phyloP scores from a whole-genome alignment of 2,329 filamentous ascomycete genomes.

The Fusarium veterinarium region DNA sequence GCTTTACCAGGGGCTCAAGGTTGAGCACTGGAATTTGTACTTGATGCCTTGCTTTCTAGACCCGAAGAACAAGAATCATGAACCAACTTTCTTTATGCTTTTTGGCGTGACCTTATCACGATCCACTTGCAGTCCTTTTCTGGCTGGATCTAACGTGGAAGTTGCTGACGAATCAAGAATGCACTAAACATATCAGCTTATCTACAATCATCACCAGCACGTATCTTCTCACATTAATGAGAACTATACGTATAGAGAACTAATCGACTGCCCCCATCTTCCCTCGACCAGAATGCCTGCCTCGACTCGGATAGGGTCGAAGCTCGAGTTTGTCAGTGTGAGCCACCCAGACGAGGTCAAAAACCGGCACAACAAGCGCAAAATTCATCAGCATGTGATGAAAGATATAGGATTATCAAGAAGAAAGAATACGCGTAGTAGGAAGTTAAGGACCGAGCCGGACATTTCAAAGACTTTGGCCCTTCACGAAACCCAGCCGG shows the following conservation, averaged over 20 bases:
- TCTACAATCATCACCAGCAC: not conserved
- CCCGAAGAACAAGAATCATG: not conserved
- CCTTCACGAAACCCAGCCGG: not conserved
- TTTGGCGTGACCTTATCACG: not conserved
- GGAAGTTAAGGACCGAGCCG: not conserved
- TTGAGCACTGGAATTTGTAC: not conserved
- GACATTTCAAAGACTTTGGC: not conserved
- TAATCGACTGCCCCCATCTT: too few relatives aligned
- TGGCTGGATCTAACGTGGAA: not conserved
- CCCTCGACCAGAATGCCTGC: not conserved
- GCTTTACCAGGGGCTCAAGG: not conserved
- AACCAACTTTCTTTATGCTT: not conserved
- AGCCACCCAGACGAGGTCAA: conserved; percentile 7
- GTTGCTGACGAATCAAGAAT: not conserved
- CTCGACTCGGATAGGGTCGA: not conserved
- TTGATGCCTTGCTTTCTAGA: not conserved
- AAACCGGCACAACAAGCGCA: not conserved
- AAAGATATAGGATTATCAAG: not conserved
- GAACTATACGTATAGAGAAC: too few relatives aligned
- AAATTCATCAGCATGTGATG: conserved; percentile 11
- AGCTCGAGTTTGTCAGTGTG: conserved; percentile 1
- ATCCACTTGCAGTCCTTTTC: not conserved
- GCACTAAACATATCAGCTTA: not conserved
- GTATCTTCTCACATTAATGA: not conserved
- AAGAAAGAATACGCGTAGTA: not conserved